Base-by-base conservation (phyloP, 768 basidiomycete species). In the Lactarius tabidus region DNA sequence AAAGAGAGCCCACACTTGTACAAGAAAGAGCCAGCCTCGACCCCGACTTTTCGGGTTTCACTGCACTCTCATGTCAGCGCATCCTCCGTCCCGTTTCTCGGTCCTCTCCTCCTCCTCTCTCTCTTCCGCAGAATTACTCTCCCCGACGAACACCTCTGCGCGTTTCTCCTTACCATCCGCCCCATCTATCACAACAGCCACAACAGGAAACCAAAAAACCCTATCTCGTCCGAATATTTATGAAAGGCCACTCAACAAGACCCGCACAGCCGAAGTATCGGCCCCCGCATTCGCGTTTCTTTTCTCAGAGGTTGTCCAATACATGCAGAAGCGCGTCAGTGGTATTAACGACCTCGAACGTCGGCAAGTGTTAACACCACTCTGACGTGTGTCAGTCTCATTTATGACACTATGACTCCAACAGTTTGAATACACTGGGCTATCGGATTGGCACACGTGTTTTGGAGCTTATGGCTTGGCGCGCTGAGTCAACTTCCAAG, bases 261-360 rank as follows among this genome's bases (percentile, higher is more conserved):
- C 91, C 2, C 86, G 91, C 51, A 82, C 85, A 15, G 77, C 87
- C 29, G 96, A 98, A 74, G 92, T 96, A 59, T 90, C 91, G 18
- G 80, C 87, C 6, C 82, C 88, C 3, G 90, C 94, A 1, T 95
- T 93, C 74, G 75, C 90, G 0, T 98, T 97, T 74, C 81, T 98
- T 63, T 95, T 98, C 76, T 90, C 91, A 5, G 95, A 98, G 77
- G 81, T 95, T 15, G 89, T 99, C 1, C 90, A 95, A 75, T 98
- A 98, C 77, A 96, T 93, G 1, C 97, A 98, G 78, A 95, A 93
- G 72, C 85, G 94, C 59, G 96, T 98, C 59, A 86, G 85, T 71
- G 96, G 95, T 8, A 95, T 99, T 68, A 90, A 92, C 74, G 97
- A 98, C 76, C 82, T 99, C 67, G 97, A 99, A 77, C 84, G 90